These are phyloP conservation scores for Cercospora zeae-maydis DNA, from an alignment of 2,329 filamentous ascomycete species.

Conservation along the genomic window DNA sequence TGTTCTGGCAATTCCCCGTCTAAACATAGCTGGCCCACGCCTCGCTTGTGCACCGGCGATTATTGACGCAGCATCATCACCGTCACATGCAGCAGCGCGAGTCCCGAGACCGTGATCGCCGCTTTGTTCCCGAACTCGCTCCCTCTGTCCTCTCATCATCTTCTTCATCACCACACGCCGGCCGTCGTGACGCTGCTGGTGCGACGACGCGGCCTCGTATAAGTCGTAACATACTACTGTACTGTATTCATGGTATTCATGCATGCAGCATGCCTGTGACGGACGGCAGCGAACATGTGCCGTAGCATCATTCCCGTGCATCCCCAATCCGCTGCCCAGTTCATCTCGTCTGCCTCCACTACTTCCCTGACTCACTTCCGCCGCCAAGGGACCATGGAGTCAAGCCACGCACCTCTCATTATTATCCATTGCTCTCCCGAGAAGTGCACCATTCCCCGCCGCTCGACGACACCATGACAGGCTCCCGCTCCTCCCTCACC, in stretches of 20 bases:
- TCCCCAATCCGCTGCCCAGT: too few relatives aligned
- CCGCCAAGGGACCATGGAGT: too few relatives aligned
- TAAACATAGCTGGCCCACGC: neutral
- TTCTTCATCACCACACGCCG: neutral
- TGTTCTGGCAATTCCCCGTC: neutral
- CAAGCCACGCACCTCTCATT: too few relatives aligned
- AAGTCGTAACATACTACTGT: too few relatives aligned
- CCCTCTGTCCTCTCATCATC: neutral
- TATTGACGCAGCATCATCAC: neutral
- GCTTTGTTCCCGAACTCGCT: neutral
- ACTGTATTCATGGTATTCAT: too few relatives aligned
- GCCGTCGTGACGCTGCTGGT: neutral
- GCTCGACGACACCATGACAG: slow-evolving; percentile 3
- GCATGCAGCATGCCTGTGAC: too few relatives aligned
- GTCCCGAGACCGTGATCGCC: neutral
- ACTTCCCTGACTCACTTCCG: too few relatives aligned
- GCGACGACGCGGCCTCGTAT: neutral
- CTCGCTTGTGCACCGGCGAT: neutral
- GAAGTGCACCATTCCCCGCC: neutral
- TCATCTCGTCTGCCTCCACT: too few relatives aligned
- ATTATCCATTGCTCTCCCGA: neutral
- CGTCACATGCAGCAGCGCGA: neutral
- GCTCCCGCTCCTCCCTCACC: slow-evolving; percentile 39
- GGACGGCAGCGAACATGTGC: neutral
- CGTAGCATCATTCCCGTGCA: neutral